Conservation (phyloP, 768 basidiomycete species). For the Hypholoma fasciculare region DNA sequence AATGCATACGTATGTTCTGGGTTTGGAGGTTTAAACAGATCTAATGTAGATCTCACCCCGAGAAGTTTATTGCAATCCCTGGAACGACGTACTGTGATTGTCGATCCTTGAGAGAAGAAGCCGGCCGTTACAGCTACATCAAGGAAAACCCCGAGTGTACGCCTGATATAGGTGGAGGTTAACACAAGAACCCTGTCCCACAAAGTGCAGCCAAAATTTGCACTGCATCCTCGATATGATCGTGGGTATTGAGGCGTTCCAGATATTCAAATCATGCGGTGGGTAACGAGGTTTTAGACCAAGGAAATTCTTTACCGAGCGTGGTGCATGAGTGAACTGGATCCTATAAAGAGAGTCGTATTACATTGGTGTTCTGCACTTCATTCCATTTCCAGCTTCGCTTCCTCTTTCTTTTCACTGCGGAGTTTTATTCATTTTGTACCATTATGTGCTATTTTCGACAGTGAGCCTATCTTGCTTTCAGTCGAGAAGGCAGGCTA, state of each 20-base stretch:
- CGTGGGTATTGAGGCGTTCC: conserved; percentile 11
- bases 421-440: not conserved
- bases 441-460: conserved; percentile 59
- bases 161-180: conserved; percentile 10
- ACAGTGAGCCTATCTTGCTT: conserved; percentile 38
- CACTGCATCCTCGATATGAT: conserved; percentile 6
- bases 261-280: conserved; percentile 18
- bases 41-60: conserved; percentile 8
- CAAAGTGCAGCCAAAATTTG: conserved; percentile 2
- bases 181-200: conserved; percentile 10
- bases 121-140: conserved; percentile 7
- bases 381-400: conserved; percentile 11
- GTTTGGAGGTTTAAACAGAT: not conserved
- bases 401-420: not conserved
- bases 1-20: not conserved
- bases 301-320: conserved; percentile 5
- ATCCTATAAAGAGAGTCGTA: conserved; percentile 23
- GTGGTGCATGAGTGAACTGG: conserved; percentile 8
- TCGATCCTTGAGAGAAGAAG: conserved; percentile 8
- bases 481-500: not conserved
- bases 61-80: conserved; percentile 6
- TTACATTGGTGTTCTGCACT: not conserved
- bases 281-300: conserved; percentile 15
- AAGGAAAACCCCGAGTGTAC: conserved; percentile 11
- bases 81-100: conserved; percentile 3